Percentiles rank a stretch among this genome's conserved stretches.
Conservation (phyloP, 192 early-diverging fungal species). For the Geranomyces michiganensis region DNA sequence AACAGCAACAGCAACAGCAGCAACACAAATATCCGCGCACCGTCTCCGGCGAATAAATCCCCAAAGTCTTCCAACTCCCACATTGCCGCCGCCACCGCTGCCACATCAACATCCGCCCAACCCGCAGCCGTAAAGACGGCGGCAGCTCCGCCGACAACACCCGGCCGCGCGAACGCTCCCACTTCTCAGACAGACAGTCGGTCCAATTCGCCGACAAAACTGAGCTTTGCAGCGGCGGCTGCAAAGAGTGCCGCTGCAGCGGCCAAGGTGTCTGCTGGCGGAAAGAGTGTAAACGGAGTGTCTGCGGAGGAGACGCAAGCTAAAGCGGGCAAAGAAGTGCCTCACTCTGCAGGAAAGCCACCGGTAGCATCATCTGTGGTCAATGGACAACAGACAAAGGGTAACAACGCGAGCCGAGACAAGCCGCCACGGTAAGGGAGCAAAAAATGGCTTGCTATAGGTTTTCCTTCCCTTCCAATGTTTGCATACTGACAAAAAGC, state of each 20-base stretch:
- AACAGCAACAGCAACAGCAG: no score
- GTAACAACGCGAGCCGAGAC: no score
- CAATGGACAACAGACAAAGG: no score
- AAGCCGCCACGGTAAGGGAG: no score
- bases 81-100: neutral
- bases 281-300: neutral
- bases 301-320: neutral
- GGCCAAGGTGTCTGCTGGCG: neutral
- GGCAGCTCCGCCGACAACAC: neutral
- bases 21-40: no score
- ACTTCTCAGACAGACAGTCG: neutral
- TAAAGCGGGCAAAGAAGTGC: no score
- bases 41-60: no score
- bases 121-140: neutral
- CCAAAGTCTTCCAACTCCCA: neutral
- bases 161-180: neutral
- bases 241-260: constrained; percentile 9
- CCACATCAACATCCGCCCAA: neutral
- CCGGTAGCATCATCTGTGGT: no score
- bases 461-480: no score
- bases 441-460: no score
- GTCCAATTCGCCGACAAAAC: neutral
- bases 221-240: constrained; percentile 1
- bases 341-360: no score
- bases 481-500: no score